Evolutionary conservation across 1,284 basidiomycete species (phyloP), one percentile per base, ranked within the genome.

Genomic region (Porogramme epimiltina): DNA sequence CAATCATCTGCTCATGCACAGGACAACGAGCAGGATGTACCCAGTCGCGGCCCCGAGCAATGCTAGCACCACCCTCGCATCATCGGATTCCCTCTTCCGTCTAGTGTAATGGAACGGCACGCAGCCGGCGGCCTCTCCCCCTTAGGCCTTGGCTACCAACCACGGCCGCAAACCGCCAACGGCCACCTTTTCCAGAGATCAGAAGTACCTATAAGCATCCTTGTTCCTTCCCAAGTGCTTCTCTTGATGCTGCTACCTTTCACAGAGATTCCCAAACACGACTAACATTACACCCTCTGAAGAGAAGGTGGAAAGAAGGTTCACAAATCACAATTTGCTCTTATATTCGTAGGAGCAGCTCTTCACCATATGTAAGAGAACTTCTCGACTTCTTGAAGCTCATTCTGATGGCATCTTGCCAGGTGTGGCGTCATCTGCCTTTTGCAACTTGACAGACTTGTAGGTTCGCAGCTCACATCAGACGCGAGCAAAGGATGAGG

Each of bases 401-500:
- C 5, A 6, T 16, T 6, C 34, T 37, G 6, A 37, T 39, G 9
- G 19, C 11, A 15, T 31, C 6, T n/a, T 47, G 15, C 4, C 41
- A 73, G 72, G 71, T 42, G 71, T 73, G 68, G 55, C 65, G 4
- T 70, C 70, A 1, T 73, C 72, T 11, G 70, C 65, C 16, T 63
- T 70, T 34, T 72, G 64, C 49, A 73, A 73, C 45, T 71, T 71
- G 3, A 58, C 71, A 31, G 72, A 73, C 49, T 69, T 73, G 68
- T 71, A 68, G 54, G 66, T 70, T 45, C 22, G 34, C 34, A 13
- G 6, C 28, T 6, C 34, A 5, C n/a, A 6, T 13, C 34, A 16
- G 9, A 5, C 34, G 10, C 34, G 8, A 48, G 34, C 2, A 5
- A 15, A 16, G 3, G n/a, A 11, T 20, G 26, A 24, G 31, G 26